Evolutionary conservation across 1,139 yeast genomes (phyloP).

Genomic region (Blastobotrys raffinosifermentans): DNA sequence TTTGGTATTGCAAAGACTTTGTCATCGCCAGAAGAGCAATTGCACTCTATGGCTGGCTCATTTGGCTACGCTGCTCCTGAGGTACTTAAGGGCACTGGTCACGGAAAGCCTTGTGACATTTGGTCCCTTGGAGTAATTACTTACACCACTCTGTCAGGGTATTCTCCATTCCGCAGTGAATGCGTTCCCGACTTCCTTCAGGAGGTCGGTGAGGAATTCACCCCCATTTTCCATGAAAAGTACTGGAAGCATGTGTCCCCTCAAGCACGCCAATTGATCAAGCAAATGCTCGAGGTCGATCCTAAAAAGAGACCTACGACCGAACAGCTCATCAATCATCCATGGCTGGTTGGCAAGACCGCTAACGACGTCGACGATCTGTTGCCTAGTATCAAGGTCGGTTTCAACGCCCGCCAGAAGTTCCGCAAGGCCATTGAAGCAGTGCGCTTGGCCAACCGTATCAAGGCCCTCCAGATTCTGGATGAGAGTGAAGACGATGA

Average conservation of each 20-base stretch:
- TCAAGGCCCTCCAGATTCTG: conserved; percentile 52
- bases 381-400: conserved; percentile 64
- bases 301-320: conserved; percentile 68
- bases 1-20: conserved; percentile 85
- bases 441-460: conserved; percentile 68
- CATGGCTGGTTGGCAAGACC: conserved; percentile 53
- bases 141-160: conserved; percentile 85
- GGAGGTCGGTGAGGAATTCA: conserved; percentile 63
- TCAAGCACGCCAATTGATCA: conserved; percentile 70
- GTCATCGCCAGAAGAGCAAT: conserved; percentile 51
- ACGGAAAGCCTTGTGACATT: conserved; percentile 87
- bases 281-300: conserved; percentile 56
- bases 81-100: conserved; percentile 68
- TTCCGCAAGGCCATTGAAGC: conserved; percentile 82
- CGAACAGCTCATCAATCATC: conserved; percentile 52
- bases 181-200: conserved; percentile 71
- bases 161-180: conserved; percentile 86
- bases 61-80: conserved; percentile 96
- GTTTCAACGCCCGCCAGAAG: conserved; percentile 79
- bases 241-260: conserved; percentile 78
- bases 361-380: conserved; percentile 48
- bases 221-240: conserved; percentile 75
- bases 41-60: conserved; percentile 80
- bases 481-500: conserved; percentile 50
- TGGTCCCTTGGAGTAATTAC: conserved; percentile 93